phyloP scores from a whole-genome alignment of 2,329 filamentous ascomycete genomes.

The Tricladium varicosporioides region DNA sequence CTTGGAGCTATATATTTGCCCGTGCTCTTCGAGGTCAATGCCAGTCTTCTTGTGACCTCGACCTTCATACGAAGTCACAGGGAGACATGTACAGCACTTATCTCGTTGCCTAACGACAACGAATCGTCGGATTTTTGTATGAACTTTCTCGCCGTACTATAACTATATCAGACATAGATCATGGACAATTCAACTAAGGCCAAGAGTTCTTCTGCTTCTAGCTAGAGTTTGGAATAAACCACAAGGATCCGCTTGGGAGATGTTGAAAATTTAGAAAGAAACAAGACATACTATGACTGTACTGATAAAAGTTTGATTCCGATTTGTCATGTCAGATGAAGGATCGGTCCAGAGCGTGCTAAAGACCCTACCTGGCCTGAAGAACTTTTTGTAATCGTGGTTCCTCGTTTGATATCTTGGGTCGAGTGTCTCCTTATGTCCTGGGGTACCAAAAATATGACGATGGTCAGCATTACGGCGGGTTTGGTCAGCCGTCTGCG shows the following conservation, averaged over 20 bases:
- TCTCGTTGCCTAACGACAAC: conserved; percentile 22
- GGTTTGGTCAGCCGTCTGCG: background rate
- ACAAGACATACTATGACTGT: conserved; percentile 3
- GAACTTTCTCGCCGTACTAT: conserved; percentile 17
- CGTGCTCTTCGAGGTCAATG: conserved; percentile 24
- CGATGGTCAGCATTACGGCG: background rate
- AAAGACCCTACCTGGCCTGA: conserved; percentile 24
- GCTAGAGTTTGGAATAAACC: background rate
- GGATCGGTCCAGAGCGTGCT: conserved; percentile 25
- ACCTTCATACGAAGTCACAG: conserved; percentile 20
- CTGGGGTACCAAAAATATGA: conserved; percentile 8
- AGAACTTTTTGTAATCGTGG: conserved; percentile 22
- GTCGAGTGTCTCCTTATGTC: conserved; percentile 16
- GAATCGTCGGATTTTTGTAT: conserved; percentile 24
- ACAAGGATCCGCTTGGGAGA: background rate
- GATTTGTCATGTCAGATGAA: conserved; percentile 6
- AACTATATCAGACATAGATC: no score
- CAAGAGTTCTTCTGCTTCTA: no score
- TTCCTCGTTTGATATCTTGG: conserved; percentile 18
- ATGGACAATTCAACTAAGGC: no score
- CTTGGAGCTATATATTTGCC: conserved; percentile 19
- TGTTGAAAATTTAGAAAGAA: background rate
- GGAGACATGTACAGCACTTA: conserved; percentile 19
- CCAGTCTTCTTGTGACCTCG: conserved; percentile 19
- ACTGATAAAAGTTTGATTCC: conserved; percentile 16